Evolutionary conservation across 148 eudicot species (phyloP).

Genomic region (Camellia lanceoleosa): DNA sequence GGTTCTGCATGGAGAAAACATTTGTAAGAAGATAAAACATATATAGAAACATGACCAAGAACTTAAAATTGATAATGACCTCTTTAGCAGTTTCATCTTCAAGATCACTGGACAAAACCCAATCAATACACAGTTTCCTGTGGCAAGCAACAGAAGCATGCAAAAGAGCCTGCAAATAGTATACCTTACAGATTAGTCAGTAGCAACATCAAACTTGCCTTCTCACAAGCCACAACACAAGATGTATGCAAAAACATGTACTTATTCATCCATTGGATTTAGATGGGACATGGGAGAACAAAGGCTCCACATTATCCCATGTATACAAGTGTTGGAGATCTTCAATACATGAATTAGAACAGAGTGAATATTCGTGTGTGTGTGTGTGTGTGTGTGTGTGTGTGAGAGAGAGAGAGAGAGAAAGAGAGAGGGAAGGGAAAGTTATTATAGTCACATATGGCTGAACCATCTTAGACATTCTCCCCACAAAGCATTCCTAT

Average conservation of each 20-base stretch:
- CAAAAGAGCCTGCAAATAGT: conserved; percentile 70
- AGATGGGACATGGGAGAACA: background rate
- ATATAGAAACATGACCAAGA: background rate
- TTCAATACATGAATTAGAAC: conserved; percentile 5
- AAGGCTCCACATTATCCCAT: background rate
- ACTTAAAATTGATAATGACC: conserved; percentile 39
- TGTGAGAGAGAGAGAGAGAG: background rate
- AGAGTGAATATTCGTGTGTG: background rate
- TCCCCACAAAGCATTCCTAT: background rate
- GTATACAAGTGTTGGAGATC: background rate
- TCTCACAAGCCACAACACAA: background rate
- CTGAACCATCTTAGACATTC: background rate
- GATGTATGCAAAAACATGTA: background rate
- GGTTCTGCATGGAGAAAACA: conserved; percentile 60
- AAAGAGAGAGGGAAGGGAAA: background rate
- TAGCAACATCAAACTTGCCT: background rate
- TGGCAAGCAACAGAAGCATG: conserved; percentile 88
- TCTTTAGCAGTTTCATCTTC: conserved; percentile 73
- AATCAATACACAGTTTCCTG: conserved; percentile 65
- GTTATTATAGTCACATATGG: background rate
- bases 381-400: background rate
- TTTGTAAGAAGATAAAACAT: background rate
- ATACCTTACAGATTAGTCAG: conserved; percentile 1
- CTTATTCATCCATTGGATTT: background rate
- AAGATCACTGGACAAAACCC: conserved; percentile 95